Percentiles rank a stretch among this genome's conserved stretches.
Evolutionary conservation across 2,329 filamentous ascomycete species (phyloP).

Genomic region (Elsinoe fawcettii): DNA sequence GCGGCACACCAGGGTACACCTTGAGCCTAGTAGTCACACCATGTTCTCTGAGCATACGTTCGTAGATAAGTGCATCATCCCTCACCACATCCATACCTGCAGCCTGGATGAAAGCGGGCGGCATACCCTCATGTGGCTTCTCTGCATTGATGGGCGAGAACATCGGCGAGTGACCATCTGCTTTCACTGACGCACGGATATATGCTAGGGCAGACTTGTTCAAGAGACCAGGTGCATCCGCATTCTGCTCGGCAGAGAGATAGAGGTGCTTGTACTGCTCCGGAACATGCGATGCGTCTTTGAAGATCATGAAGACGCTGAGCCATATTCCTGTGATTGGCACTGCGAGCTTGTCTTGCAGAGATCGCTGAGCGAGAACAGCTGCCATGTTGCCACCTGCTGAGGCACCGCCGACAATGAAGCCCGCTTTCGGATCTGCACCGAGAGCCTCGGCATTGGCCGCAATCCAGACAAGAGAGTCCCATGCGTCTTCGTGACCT

Average conservation of each 20-base stretch:
- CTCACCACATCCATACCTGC: conserved; percentile 44
- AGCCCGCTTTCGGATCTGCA: conserved; percentile 38
- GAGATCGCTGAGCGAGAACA: conserved; percentile 34
- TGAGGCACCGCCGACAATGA: conserved; percentile 45
- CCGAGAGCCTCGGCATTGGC: conserved; percentile 34
- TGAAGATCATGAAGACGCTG: conserved; percentile 35
- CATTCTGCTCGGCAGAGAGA: conserved; percentile 38
- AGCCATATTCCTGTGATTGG: conserved; percentile 43
- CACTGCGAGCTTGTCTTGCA: conserved; percentile 35
- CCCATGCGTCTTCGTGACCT: conserved; percentile 38
- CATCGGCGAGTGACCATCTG: conserved; percentile 19
- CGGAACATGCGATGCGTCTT: conserved; percentile 26
- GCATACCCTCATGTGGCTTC: conserved; percentile 31
- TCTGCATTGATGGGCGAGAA: conserved; percentile 30
- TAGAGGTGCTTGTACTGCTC: conserved; percentile 35
- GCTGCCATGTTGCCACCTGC: conserved; percentile 39
- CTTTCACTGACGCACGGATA: not conserved
- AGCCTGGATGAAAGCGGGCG: conserved; percentile 44
- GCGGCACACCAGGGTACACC: conserved; percentile 37
- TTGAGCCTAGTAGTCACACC: conserved; percentile 39
- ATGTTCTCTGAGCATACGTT: conserved; percentile 39
- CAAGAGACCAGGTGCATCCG: conserved; percentile 31
- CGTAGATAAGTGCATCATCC: conserved; percentile 49
- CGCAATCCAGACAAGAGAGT: conserved; percentile 40
- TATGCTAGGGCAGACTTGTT: conserved; percentile 22